Percentiles rank a stretch among this genome's conserved stretches.
phyloP scores from a whole-genome alignment of 495 filamentous ascomycete species.

The Daldinia childiae region DNA sequence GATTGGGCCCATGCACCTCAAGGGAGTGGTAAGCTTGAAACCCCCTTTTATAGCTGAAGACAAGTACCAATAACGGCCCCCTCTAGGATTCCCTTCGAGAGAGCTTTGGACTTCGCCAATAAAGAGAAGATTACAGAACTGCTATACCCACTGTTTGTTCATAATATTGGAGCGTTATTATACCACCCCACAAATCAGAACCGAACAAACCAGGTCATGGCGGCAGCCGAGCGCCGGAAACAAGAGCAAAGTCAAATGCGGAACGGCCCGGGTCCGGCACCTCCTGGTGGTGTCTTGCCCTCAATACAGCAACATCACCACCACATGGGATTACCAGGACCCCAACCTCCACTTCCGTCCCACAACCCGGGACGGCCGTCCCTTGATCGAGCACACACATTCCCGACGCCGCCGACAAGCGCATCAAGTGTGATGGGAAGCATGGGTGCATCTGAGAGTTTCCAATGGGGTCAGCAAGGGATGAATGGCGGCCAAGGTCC shows the following conservation, averaged over 20 bases:
- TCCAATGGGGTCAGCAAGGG: slow-evolving; percentile 75
- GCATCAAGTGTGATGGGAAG: slow-evolving; percentile 85
- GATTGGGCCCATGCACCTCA: slow-evolving; percentile 98
- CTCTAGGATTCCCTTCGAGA: slow-evolving; percentile 93
- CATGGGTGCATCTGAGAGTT: slow-evolving; percentile 76
- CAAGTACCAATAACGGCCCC: slow-evolving; percentile 11
- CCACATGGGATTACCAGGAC: slow-evolving; percentile 78
- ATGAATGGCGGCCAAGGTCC: slow-evolving; percentile 72
- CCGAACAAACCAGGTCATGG: slow-evolving; percentile 85
- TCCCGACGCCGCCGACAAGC: slow-evolving; percentile 93
- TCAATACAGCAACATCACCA: slow-evolving; percentile 77
- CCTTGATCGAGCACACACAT: slow-evolving; percentile 84
- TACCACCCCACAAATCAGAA: slow-evolving; percentile 93
- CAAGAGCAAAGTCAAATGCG: slow-evolving; percentile 66
- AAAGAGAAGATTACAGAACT: slow-evolving; percentile 99
- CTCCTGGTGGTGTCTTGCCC: slow-evolving; percentile 60
- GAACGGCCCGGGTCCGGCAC: slow-evolving; percentile 51
- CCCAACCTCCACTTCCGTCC: slow-evolving; percentile 76
- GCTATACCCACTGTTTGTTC: slow-evolving; percentile 94
- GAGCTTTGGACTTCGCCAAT: slow-evolving; percentile 96
- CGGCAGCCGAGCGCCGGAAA: slow-evolving; percentile 80
- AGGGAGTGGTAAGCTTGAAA: slow-evolving; percentile 86
- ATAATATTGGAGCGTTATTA: slow-evolving; percentile 93
- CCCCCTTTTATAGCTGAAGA: slow-evolving; percentile 1
- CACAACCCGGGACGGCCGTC: slow-evolving; percentile 75